Base-by-base conservation (phyloP, 1,284 basidiomycete genomes). In the Flammula alnicola region DNA sequence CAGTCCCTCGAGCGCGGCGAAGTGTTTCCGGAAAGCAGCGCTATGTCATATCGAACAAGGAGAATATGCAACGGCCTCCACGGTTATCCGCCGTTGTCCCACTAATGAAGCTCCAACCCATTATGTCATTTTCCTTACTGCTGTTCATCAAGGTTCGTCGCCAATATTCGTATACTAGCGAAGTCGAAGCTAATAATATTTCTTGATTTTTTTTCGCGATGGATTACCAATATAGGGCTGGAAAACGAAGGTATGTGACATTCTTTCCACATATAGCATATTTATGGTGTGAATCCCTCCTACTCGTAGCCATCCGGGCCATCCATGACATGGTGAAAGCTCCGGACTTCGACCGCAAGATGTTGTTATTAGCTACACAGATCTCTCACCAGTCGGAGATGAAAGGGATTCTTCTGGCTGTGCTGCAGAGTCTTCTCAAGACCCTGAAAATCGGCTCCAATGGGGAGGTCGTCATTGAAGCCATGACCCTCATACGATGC, bases 1-100 rank as follows among this genome's bases (percentile, higher is more conserved):
- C 47, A 75, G 79, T 49, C 71, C 78, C 48, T 71, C 75, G 40
- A 80, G 76, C 54, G 66, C 71, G 49, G 64, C 82, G 17, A 92
- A 90, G 65, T 91, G 87, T 69, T 76, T 83, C 61, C 82, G 90
- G 52, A 92, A 92, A 63, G 87, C 88, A 23, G 89, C 89, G 7
- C 66, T 92, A 58, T 91, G 87, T 69, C 82, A 89, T 65, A 81
- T 92, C 38, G 85, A 92, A 62, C 79, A 81, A 63, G 75, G 77
- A 47, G 87, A 91, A 63, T 90, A 83, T 64, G 78, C 81, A 4
- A 76, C 69, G 57, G 88, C 90, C 39, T 78, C 83, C 49, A 77
- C 80, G 58, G 74, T 84, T 63, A 81, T 89, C 65, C 78, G 81
- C 56, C 81, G 79, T 54, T 91, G 88, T 71, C 76, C 85, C 41